Conservation (phyloP, 345 rosid genomes). For the Acer campestre region DNA sequence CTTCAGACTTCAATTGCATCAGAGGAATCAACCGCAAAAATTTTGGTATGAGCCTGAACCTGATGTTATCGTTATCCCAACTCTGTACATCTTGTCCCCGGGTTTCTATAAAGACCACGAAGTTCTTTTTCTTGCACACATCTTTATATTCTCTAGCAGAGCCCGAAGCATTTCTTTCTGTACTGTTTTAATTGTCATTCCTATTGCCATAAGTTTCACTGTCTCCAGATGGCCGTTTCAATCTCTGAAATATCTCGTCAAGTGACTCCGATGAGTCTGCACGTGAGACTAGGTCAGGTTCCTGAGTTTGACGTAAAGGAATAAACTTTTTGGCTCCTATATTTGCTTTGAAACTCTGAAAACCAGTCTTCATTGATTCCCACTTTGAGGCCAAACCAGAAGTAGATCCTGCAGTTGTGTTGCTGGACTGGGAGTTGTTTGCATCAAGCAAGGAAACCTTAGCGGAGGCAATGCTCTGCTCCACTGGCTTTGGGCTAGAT, state of each 20-base stretch:
- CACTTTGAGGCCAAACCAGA: conserved; percentile 68
- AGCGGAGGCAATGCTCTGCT: conserved; percentile 65
- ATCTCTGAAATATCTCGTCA: conserved; percentile 87
- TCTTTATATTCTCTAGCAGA: conserved; percentile 29
- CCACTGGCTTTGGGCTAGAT: conserved; percentile 46
- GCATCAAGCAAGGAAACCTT: conserved; percentile 79
- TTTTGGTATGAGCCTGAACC: background rate
- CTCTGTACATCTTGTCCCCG: conserved; percentile 32
- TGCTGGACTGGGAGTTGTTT: conserved; percentile 33
- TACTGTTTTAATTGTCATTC: conserved; percentile 30
- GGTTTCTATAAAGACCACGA: conserved; percentile 16
- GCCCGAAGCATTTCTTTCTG: conserved; percentile 25
- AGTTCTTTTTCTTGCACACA: conserved; percentile 5
- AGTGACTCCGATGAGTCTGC: conserved; percentile 60
- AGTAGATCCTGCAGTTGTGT: conserved; percentile 41
- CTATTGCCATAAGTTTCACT: conserved; percentile 39
- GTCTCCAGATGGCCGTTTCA: conserved; percentile 66
- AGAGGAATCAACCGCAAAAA: conserved; percentile 1
- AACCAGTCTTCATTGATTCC: conserved; percentile 84
- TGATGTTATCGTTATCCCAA: background rate
- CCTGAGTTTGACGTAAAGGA: conserved; percentile 61
- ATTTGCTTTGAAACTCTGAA: conserved; percentile 83
- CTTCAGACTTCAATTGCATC: conserved; percentile 17
- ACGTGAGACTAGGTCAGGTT: conserved; percentile 36
- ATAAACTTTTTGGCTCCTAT: conserved; percentile 69